Evolutionary conservation across 2,329 filamentous ascomycete genomes (phyloP), one percentile per base, ranked within the genome.

Genomic region (Clonostachys byssicola): DNA sequence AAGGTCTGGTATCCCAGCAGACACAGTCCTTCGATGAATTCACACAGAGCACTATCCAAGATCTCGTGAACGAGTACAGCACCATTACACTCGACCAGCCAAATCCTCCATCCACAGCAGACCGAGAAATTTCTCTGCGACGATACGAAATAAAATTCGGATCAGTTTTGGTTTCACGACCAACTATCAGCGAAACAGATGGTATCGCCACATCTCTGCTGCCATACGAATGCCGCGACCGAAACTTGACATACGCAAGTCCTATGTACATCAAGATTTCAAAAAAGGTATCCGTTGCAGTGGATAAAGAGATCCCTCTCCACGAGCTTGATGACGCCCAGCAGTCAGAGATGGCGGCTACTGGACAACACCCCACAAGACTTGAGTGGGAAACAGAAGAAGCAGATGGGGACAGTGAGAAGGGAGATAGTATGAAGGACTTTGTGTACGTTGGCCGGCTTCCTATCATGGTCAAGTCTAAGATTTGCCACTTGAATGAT

Each of bases 21-120:
- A 85, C 97, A 52, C 92, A 97, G 66, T 99, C 95, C 0, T 99
- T 96, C 71, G 91, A 99, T 70, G 92, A 97, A 64, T 99, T 99
- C 61, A 92, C 94, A 48, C 85, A 87, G 50, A 91, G 89, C 18
- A 96, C 92, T 1, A 92, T 99, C 70, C 92, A 97, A 62, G 89
- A 96, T 59, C 83, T 99, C 50, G 88, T 99, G 50, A 86, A 91
- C 60, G 94, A 97, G 67, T 92, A 96, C 64, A 89, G 89, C 39
- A 83, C 86, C 55, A 86, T 97, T 51, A 91, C 89, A n/a, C 82
- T 99, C 54, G 94, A 99, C 62, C 90, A 96, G 66, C 92, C 91
- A 51, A 86, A 92, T 52, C 88, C 91, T 5, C 85, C 86, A 34
- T 80, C 82, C 49, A 78, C 83, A 47, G 83, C 90, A 50, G 89